A percentile compares a stretch with the other conserved stretches of the same genome.
These are phyloP conservation scores for thale cress (Arabidopsis thaliana) DNA, from an alignment of 345 rosid genomes.

Conservation along the genomic window DNA sequence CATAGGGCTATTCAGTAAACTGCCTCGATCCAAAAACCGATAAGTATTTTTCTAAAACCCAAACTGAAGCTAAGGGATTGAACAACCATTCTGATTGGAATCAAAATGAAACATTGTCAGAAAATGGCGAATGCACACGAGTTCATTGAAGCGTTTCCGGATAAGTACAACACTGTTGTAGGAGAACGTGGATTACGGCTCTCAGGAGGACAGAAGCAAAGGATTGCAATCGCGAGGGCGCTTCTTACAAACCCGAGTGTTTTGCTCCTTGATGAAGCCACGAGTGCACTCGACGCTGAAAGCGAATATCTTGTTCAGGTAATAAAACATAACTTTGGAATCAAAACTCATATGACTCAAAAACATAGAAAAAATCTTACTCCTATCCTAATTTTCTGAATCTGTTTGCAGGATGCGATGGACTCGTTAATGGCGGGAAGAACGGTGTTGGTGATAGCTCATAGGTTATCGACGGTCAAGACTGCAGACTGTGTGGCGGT, in stretches of 20 bases:
- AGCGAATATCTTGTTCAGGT: conserved; percentile 97
- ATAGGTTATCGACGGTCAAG: conserved; percentile 86
- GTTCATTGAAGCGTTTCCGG: conserved; percentile 79
- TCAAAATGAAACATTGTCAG: conserved; percentile 45
- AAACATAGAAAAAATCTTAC: neutral
- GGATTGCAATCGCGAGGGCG: conserved; percentile 92
- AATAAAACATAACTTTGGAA: conserved; percentile 7
- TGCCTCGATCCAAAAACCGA: neutral
- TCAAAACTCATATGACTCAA: neutral
- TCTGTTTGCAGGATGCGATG: conserved; percentile 79
- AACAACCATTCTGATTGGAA: neutral
- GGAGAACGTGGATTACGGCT: conserved; percentile 95
- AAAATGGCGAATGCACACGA: conserved; percentile 98
- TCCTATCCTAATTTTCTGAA: neutral
- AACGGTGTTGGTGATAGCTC: conserved; percentile 96
- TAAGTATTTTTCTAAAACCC: neutral
- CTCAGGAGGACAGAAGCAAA: conserved; percentile 95
- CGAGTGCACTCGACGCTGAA: conserved; percentile 96
- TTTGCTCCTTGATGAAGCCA: conserved; percentile 90
- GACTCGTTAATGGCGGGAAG: conserved; percentile 93
- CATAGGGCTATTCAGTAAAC: neutral
- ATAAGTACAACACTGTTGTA: conserved; percentile 72
- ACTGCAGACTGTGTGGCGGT: conserved; percentile 88
- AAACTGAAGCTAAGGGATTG: neutral
- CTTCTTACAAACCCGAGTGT: conserved; percentile 86